phyloP scores from a whole-genome alignment of 306 rosid species.

The Arachis hypogaea region DNA sequence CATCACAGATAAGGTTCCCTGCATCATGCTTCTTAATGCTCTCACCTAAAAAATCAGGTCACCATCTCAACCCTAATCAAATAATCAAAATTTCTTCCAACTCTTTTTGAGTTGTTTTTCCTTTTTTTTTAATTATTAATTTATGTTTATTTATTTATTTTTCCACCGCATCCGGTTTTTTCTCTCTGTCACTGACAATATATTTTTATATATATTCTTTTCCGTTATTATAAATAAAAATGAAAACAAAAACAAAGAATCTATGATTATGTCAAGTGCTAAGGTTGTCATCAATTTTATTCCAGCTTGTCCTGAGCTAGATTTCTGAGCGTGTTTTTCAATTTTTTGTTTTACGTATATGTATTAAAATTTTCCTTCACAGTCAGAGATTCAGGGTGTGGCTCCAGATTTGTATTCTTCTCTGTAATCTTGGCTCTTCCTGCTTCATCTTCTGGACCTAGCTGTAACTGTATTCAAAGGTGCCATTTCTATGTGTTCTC shows the following conservation, averaged over 20 bases:
- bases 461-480: constrained; percentile 41
- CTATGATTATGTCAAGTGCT: constrained; percentile 36
- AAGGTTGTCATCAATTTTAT: constrained; percentile 45
- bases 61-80: constrained; percentile 1
- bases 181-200: neutral
- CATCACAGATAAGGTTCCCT: constrained; percentile 4
- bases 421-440: neutral
- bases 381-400: too few relatives aligned
- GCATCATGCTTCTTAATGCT: constrained; percentile 2
- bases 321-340: constrained; percentile 34
- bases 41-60: neutral
- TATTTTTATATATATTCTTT: neutral
- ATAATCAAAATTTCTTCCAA: constrained; percentile 2
- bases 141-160: constrained; percentile 8
- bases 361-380: constrained; percentile 26
- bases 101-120: neutral
- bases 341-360: constrained; percentile 24
- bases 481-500: constrained; percentile 28
- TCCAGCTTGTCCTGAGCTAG: constrained; percentile 52
- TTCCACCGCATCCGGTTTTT: neutral
- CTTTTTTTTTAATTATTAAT: too few relatives aligned
- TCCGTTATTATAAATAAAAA: neutral
- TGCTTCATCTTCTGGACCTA: constrained; percentile 25
- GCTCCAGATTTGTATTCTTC: constrained; percentile 17
- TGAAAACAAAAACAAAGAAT: neutral